Base-by-base conservation (phyloP, 345 rosid species). In the Adansonia digitata region DNA sequence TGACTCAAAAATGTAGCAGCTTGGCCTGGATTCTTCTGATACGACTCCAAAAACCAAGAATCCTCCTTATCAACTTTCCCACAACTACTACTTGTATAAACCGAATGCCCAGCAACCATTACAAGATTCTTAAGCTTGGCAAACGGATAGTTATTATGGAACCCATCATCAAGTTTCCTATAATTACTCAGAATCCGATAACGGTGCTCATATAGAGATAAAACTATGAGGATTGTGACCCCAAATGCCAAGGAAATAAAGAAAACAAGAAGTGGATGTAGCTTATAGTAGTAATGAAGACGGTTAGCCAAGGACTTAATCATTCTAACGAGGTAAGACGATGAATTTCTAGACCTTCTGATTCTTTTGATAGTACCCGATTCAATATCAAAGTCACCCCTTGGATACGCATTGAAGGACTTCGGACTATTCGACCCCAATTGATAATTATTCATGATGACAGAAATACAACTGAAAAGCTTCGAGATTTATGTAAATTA, bases 21-120 rank as follows among this genome's bases (percentile, higher is more conserved):
- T 52, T 95, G 98, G 56, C 99, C 98, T 1, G 92, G 93, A 84
- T 91, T 82, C 87, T 85, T 90, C 88, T 95, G 99, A 80, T 95
- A 95, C 49, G 97, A 78, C 86, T 91, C 98, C 84, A 95, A 83
- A 87, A 93, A 85, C 99, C 99, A 95, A 45, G 96, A 93, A 62
- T 87, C 91, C 86, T 95, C 99, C 75, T 85, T 82, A 70, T 95
- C 99, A 11, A 82, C 81, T 71, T 83, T 90, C 55, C 87, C 99
- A 63, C 97, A 93, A 67, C 84, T 81, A 74, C 89, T 87, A 75
- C 98, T 90, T 0, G 94, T 87, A 74, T 94, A 94, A 51, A 94
- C 86, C 4, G 97, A 92, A 79, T 94, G 99, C 11, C 99, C 98
- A 73, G 99, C 98, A 7, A 95, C 98, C 97, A 93, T 95, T 71